Evolutionary conservation across 768 basidiomycete genomes (phyloP), one percentile per base, ranked within the genome.

Genomic region (Boletus subcaerulescens): DNA sequence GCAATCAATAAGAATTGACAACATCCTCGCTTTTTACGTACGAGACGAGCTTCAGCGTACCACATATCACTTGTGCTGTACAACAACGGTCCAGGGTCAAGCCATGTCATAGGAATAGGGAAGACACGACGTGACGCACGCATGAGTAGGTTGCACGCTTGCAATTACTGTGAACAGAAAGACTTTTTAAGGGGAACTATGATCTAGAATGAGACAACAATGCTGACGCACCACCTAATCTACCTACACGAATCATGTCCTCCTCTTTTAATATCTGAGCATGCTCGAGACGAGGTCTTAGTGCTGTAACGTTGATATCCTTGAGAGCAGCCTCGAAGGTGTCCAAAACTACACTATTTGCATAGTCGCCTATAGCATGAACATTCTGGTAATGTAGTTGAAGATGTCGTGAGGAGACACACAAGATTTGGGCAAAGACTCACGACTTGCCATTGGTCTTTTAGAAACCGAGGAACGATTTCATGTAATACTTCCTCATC

Each of bases 381-480:
- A 93, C 84, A 62, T 94, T 93, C 93, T 29, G 58, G 11, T 49
- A 11, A 35, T 56, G 38, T 11, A 20, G 45, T 31, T 50, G 6
- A 48, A 53, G 45, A 48, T 53, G 29, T 29, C 29, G 8, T 29
- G 29, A 29, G 29, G 33, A 6, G 18, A 41, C 8, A 41, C 8
- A 29, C 33, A 22, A 14, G 29, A 24, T 24, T 45, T 17, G 12
- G 14, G 33, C 42, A 29, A 17, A 38, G 33, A 76, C 89, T 71
- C 67, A 93, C 93, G 57, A 93, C 90, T 78, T 96, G 92, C 92
- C 93, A 95, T 3, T 87, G 89, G 68, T 91, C 88, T 43, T 78
- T 74, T 58, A 94, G 68, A 70, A 89, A 94, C 52, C 75, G 78
- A 6, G 82, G 81, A 52, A 94, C 84, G 20, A 85, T 74, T 32